Conservation (phyloP, 768 basidiomycete species). For the Hemileccinum rubropunctum region DNA sequence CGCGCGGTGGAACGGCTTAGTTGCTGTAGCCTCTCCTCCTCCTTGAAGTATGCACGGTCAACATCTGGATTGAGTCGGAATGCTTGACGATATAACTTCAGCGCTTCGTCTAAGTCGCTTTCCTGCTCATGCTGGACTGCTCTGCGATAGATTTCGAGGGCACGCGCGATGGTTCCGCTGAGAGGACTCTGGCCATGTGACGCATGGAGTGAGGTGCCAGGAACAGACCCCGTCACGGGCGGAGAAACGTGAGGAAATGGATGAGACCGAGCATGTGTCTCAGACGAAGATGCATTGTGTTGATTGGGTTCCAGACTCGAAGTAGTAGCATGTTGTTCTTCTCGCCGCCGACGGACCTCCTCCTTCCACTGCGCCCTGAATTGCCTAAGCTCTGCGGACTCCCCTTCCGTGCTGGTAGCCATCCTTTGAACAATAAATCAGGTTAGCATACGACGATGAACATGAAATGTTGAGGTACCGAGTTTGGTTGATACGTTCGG, state of each 20-base stretch:
- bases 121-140: conserved; percentile 75
- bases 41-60: conserved; percentile 63
- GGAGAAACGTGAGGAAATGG: not conserved
- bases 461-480: not conserved
- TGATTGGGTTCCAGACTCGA: not conserved
- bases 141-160: conserved; percentile 62
- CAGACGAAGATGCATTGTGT: conserved; percentile 5
- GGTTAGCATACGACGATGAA: not conserved
- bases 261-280: conserved; percentile 5
- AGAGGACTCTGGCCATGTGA: conserved; percentile 29
- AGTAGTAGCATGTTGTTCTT: conserved; percentile 6
- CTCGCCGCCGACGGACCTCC: conserved; percentile 47
- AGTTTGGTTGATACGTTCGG: not conserved
- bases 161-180: conserved; percentile 40
- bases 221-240: conserved; percentile 7
- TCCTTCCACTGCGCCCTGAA: conserved; percentile 76
- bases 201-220: conserved; percentile 16
- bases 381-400: conserved; percentile 57
- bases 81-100: conserved; percentile 73
- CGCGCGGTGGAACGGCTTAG: conserved; percentile 1
- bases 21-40: conserved; percentile 40
- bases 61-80: conserved; percentile 77
- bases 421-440: not conserved
- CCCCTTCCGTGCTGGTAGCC: conserved; percentile 31
- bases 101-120: conserved; percentile 73